Evolutionary conservation across 768 basidiomycete genomes (phyloP).

Genomic region (Leccinum longicurvipes): DNA sequence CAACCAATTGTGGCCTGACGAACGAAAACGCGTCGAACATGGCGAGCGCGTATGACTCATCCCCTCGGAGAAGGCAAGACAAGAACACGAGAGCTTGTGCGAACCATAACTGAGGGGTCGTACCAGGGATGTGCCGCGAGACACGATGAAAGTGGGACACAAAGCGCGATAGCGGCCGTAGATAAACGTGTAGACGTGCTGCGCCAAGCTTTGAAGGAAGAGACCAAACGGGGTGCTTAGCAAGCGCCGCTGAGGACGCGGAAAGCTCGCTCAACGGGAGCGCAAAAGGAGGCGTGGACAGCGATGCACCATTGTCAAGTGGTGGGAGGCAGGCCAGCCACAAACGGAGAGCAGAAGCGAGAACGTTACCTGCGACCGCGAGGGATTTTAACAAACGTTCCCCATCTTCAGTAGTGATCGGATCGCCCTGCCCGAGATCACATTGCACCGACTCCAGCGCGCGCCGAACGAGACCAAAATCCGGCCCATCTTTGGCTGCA

Average conservation of each 20-base stretch:
- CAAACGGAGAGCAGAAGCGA: constrained; percentile 53
- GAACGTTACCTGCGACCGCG: constrained; percentile 31
- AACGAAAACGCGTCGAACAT: constrained; percentile 31
- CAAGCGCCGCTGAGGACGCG: constrained; percentile 46
- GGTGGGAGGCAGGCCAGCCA: constrained; percentile 63
- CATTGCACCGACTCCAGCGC: constrained; percentile 34
- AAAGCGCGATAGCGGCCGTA: constrained; percentile 53
- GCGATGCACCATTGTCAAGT: constrained; percentile 32
- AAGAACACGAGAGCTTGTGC: constrained; percentile 62
- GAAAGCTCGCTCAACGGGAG: constrained; percentile 60
- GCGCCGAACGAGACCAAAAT: constrained; percentile 35
- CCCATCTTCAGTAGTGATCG: neutral
- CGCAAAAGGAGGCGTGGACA: constrained; percentile 53
- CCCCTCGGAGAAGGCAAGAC: constrained; percentile 60
- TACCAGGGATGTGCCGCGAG: constrained; percentile 54
- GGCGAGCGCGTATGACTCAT: constrained; percentile 57
- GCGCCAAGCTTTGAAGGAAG: constrained; percentile 10
- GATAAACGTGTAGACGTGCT: constrained; percentile 7
- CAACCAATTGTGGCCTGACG: constrained; percentile 19
- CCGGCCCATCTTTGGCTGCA: constrained; percentile 24
- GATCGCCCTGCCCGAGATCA: constrained; percentile 16
- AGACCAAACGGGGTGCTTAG: constrained; percentile 52
- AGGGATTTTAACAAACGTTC: constrained; percentile 26
- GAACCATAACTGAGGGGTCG: constrained; percentile 59
- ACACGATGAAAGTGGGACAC: constrained; percentile 54